These are phyloP conservation scores for Aspergillus tubingensis DNA, from an alignment of 2,329 filamentous ascomycete genomes.

Conservation along the genomic window DNA sequence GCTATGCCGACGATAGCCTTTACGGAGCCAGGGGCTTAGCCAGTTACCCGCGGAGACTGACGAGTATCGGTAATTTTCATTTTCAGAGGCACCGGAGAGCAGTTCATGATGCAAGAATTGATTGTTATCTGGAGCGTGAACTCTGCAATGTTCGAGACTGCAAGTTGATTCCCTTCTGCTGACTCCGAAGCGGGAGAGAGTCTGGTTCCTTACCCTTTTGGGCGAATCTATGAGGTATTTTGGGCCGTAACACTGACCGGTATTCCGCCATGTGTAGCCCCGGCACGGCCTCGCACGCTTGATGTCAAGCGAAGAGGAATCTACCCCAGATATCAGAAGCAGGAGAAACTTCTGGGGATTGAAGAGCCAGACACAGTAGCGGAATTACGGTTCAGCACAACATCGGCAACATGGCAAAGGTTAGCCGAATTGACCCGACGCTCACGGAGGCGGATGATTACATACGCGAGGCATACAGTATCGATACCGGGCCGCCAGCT, in stretches of 20 bases:
- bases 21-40: background rate
- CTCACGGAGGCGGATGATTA: constrained; percentile 22
- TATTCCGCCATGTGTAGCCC: background rate
- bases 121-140: background rate
- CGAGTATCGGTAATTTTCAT: background rate
- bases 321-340: background rate
- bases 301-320: background rate
- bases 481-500: constrained; percentile 25
- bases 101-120: background rate
- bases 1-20: background rate
- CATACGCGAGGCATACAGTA: constrained; percentile 25
- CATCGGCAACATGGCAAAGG: constrained; percentile 13
- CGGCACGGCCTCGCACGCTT: background rate
- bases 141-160: background rate
- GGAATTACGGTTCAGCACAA: background rate
- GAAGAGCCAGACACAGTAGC: background rate
- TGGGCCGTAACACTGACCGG: constrained; percentile 4
- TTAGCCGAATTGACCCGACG: constrained; percentile 22
- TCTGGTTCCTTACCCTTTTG: constrained; percentile 2
- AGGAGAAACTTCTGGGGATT: background rate
- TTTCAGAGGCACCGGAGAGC: background rate
- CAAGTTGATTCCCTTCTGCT: background rate
- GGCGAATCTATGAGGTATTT: constrained; percentile 2
- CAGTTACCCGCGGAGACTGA: background rate
- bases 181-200: background rate